A percentile compares a stretch with the other conserved stretches of the same genome.
Conservation (phyloP, 768 basidiomycete species). For the Dictyophora rubrovolvata region DNA sequence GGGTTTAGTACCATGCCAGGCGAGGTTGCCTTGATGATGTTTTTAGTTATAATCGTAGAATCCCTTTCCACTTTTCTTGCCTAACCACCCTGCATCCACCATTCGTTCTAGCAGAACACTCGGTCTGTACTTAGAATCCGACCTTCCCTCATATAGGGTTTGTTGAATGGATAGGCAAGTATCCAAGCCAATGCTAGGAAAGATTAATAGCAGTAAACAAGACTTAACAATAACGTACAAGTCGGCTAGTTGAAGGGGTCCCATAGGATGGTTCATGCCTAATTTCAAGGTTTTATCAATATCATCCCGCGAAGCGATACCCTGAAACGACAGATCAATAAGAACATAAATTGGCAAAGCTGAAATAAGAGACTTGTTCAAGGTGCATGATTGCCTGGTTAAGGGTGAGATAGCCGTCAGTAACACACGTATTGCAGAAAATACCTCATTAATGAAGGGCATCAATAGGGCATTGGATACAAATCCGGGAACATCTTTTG, state of each 20-base stretch:
- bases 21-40: background rate
- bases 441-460: conserved; percentile 93
- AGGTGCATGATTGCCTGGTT: conserved; percentile 80
- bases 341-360: background rate
- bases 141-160: conserved; percentile 78
- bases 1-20: no score
- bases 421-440: background rate
- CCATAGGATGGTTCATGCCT: conserved; percentile 95
- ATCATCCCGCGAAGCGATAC: conserved; percentile 85
- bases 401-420: background rate
- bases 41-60: conserved; percentile 71
- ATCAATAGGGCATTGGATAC: conserved; percentile 93
- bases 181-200: conserved; percentile 83
- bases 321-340: conserved; percentile 31
- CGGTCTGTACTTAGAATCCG: conserved; percentile 93
- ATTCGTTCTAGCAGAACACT: conserved; percentile 83
- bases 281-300: conserved; percentile 91
- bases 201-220: background rate
- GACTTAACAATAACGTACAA: conserved; percentile 21
- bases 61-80: conserved; percentile 86
- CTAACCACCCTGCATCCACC: conserved; percentile 94
- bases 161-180: conserved; percentile 92
- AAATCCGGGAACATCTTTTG: conserved; percentile 88
- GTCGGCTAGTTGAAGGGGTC: conserved; percentile 66
- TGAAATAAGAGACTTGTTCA: conserved; percentile 52